A percentile compares a stretch with the other conserved stretches of the same genome.
phyloP scores from a whole-genome alignment of 2,329 filamentous ascomycete genomes.

The Exophiala alcalophila region DNA sequence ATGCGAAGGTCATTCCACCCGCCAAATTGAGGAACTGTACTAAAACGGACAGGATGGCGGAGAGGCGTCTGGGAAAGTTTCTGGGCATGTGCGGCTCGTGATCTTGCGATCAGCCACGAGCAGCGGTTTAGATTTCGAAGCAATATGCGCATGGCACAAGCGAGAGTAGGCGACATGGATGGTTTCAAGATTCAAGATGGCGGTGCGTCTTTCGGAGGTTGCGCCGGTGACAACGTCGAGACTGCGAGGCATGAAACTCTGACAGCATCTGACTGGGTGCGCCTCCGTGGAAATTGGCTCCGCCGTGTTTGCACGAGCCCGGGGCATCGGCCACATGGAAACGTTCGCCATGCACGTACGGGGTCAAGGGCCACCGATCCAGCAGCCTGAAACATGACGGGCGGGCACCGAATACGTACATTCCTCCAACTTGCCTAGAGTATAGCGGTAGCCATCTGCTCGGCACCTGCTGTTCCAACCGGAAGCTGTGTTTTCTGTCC shows the following conservation, averaged over 20 bases:
- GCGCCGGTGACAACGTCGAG: slow-evolving; percentile 9
- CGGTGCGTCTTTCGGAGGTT: slow-evolving; percentile 20
- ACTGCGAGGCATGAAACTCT: slow-evolving; percentile 16
- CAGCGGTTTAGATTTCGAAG: background rate
- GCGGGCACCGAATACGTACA: too few species aligned
- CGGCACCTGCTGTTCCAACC: too few species aligned
- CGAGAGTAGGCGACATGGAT: slow-evolving; percentile 18
- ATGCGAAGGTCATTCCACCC: slow-evolving; percentile 6
- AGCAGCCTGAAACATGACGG: slow-evolving; percentile 19
- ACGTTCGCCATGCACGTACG: slow-evolving; percentile 1
- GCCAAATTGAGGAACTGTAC: slow-evolving; percentile 1
- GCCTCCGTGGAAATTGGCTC: slow-evolving; percentile 17
- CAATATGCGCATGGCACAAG: slow-evolving; percentile 13
- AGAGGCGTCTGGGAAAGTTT: background rate
- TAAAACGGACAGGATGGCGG: background rate
- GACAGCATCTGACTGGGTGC: slow-evolving; percentile 2
- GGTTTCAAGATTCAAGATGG: slow-evolving; percentile 4
- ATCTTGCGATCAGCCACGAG: slow-evolving; percentile 4
- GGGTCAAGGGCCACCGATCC: slow-evolving; percentile 1
- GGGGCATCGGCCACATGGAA: slow-evolving; percentile 9
- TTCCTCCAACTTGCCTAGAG: too few species aligned
- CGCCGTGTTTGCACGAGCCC: background rate
- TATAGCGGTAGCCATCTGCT: too few species aligned
- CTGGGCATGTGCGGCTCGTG: slow-evolving; percentile 1
- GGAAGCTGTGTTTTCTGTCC: too few species aligned